These are phyloP conservation scores for Apiospora rasikravindrae DNA, from an alignment of 2,329 filamentous ascomycete genomes.

Conservation along the genomic window DNA sequence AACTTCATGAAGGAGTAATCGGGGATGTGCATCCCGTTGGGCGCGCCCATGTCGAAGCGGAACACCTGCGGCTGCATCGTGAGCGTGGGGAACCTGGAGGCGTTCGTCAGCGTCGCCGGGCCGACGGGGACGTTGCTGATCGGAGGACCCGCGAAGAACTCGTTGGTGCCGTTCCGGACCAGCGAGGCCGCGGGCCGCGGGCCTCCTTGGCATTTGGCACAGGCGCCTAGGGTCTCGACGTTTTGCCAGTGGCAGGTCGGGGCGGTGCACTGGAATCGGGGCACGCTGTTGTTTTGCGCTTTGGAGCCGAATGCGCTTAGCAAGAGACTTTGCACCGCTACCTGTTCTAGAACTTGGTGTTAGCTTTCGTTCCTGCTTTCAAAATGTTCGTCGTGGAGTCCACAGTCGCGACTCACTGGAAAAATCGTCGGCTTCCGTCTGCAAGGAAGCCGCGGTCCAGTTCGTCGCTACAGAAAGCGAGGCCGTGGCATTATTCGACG, in stretches of 20 bases:
- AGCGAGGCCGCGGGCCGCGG: neutral
- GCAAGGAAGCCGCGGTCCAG: slow-evolving; percentile 8
- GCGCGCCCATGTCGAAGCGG: neutral
- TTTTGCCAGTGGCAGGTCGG: slow-evolving; percentile 1
- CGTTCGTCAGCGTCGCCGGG: neutral
- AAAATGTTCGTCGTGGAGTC: neutral
- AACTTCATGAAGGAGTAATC: neutral
- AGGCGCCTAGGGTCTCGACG: slow-evolving; percentile 7
- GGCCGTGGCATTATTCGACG: neutral
- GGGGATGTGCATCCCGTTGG: neutral
- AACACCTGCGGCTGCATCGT: neutral
- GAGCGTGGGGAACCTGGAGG: neutral
- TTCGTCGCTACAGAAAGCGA: neutral
- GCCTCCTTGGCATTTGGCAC: neutral
- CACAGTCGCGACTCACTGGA: neutral
- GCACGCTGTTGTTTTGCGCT: neutral
- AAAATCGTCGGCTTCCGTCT: neutral
- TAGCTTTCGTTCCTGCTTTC: neutral
- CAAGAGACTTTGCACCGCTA: neutral
- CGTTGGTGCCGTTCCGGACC: neutral
- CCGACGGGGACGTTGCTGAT: neutral
- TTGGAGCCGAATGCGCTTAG: neutral
- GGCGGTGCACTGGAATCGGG: neutral
- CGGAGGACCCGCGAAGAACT: neutral
- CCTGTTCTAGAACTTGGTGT: neutral